phyloP scores from a whole-genome alignment of 2,329 filamentous ascomycete genomes.

The Akanthomyces dipterigenus region DNA sequence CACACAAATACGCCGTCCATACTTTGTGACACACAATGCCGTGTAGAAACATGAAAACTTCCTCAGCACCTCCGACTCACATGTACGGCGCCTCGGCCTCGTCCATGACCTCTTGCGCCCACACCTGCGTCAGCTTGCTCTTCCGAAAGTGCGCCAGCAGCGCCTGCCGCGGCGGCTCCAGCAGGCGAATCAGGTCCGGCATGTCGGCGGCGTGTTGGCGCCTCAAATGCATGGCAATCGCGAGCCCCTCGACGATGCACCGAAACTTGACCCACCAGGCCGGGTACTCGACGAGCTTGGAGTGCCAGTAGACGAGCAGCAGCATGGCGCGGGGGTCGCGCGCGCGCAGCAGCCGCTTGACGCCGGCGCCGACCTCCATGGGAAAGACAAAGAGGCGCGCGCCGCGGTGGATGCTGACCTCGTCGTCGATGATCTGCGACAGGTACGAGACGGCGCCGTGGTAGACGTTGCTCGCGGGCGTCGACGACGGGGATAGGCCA shows the following conservation, averaged over 20 bases:
- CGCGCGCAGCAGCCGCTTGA: slow-evolving; percentile 31
- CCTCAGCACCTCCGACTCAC: background rate
- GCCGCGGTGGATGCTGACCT: slow-evolving; percentile 29
- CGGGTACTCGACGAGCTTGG: slow-evolving; percentile 32
- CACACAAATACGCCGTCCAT: too few relatives aligned
- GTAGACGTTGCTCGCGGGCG: slow-evolving; percentile 19
- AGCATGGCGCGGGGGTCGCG: slow-evolving; percentile 46
- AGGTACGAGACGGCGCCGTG: slow-evolving; percentile 24
- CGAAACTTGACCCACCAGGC: slow-evolving; percentile 39
- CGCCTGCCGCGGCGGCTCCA: slow-evolving; percentile 6
- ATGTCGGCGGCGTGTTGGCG: background rate
- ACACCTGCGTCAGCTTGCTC: slow-evolving; percentile 5
- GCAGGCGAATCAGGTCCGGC: background rate
- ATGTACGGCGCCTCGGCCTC: background rate
- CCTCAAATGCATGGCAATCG: slow-evolving; percentile 33
- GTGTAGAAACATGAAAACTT: background rate
- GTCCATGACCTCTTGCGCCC: slow-evolving; percentile 2
- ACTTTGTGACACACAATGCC: background rate
- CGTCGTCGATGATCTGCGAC: slow-evolving; percentile 25
- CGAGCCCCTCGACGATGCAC: slow-evolving; percentile 36
- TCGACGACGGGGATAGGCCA: slow-evolving; percentile 13
- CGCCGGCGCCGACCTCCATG: slow-evolving; percentile 32
- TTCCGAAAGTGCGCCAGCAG: background rate
- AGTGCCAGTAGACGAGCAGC: slow-evolving; percentile 47
- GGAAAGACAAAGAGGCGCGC: slow-evolving; percentile 37